Evolutionary conservation across 2,329 filamentous ascomycete species (phyloP), one percentile per base, ranked within the genome.

Genomic region (Talaromyces atroroseus): DNA sequence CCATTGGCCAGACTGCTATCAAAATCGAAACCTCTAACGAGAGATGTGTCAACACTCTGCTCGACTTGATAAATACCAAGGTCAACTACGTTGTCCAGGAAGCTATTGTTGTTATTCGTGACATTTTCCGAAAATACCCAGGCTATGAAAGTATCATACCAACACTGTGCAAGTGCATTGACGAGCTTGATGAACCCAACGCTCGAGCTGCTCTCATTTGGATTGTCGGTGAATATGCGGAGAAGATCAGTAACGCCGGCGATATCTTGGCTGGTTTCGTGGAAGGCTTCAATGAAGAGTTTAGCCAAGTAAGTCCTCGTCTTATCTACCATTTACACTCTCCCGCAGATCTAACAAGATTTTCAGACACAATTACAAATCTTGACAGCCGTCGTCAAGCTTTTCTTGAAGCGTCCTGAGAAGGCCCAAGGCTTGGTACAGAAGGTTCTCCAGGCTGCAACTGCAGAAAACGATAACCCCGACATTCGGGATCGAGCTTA

Each of bases 71-170:
- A 70, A 89, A 92, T 61, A 96, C 91, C 58, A 97, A 97, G 76
- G 92, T 97, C 73, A 96, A 96, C 77, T 99, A 99, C 68, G 94
- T 99, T 50, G 94, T 99, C 11, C 94, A 99, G 73, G 94, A 99
- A 75, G 92, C 94, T 0, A 87, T 97, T 60, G 90, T 99, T n/a
- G 94, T 99, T 49, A 96, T 97, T 78, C 97, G 96, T 77, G 94
- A 99, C 63, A 97, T 99, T 60, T 88, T 99, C 76, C 84, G 94
- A 63, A 96, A 96, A 74, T 99, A 99, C 66, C 92, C 92, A 8
- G 94, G 94, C 20, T 99, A 96, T 66, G 94, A 99, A 75, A 94
- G 92, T 26, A 95, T 99, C 63, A 99, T 99, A 65, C 92, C 92
- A 2, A 95, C 91, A 0, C 81, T 99, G 14, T 99, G 95, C 78